phyloP scores from a whole-genome alignment of 768 basidiomycete species.

The Tylopilus sp. region DNA sequence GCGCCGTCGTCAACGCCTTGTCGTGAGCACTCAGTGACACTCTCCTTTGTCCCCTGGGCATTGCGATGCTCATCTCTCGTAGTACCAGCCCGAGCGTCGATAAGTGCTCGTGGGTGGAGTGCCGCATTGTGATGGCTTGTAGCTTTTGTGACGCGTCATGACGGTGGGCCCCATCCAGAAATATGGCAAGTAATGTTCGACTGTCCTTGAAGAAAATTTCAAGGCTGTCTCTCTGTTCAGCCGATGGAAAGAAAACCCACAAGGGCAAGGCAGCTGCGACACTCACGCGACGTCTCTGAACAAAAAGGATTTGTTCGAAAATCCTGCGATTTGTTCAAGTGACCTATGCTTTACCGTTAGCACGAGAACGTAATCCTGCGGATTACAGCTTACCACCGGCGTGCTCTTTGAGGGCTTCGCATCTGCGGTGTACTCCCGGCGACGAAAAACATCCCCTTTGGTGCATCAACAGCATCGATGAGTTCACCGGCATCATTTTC shows the following conservation, averaged over 20 bases:
- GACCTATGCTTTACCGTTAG: slow-evolving; percentile 44
- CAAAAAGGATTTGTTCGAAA: slow-evolving; percentile 78
- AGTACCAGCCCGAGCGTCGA: slow-evolving; percentile 47
- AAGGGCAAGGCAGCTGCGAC: background rate
- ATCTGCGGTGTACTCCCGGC: slow-evolving; percentile 82
- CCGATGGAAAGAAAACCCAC: background rate
- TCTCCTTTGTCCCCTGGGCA: slow-evolving; percentile 22
- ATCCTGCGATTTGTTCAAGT: slow-evolving; percentile 73
- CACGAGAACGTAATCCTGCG: background rate
- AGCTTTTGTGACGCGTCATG: slow-evolving; percentile 57
- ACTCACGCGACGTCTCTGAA: slow-evolving; percentile 90
- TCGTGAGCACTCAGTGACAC: slow-evolving; percentile 11
- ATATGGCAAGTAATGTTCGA: slow-evolving; percentile 80
- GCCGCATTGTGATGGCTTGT: slow-evolving; percentile 41
- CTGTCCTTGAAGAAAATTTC: slow-evolving; percentile 95
- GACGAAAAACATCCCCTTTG: slow-evolving; percentile 74
- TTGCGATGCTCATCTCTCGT: slow-evolving; percentile 32
- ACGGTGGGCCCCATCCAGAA: slow-evolving; percentile 64
- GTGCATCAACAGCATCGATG: slow-evolving; percentile 84
- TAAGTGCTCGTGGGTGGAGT: slow-evolving; percentile 34
- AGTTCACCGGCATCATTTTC: slow-evolving; percentile 86
- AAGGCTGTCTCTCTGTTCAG: slow-evolving; percentile 44
- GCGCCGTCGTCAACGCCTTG: slow-evolving; percentile 62
- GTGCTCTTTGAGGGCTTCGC: slow-evolving; percentile 74
- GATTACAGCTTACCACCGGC: slow-evolving; percentile 60